Evolutionary conservation across 768 basidiomycete genomes (phyloP).

Genomic region (Lactifluus piperatus): DNA sequence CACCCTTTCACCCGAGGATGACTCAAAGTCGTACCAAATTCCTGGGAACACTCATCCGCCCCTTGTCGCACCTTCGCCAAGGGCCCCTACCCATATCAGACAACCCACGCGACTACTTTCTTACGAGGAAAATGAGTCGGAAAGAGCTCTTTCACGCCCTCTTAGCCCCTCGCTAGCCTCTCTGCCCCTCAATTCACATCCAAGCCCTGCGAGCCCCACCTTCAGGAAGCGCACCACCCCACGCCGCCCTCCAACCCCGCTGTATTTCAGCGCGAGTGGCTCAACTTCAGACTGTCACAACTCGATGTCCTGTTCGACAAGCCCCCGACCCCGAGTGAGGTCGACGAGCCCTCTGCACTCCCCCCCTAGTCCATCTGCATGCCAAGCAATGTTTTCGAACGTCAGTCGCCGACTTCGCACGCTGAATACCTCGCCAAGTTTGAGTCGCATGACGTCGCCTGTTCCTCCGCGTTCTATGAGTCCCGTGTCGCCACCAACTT

Average conservation of each 20-base stretch:
- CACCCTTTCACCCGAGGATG: not conserved
- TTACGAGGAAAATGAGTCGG: not conserved
- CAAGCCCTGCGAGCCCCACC: not conserved
- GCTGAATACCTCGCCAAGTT: not conserved
- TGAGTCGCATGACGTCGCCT: not conserved
- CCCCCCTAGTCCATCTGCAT: conserved; percentile 2
- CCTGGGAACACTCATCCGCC: not conserved
- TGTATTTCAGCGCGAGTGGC: not conserved
- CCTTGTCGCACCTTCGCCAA: not conserved
- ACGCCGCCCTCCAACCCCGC: not conserved
- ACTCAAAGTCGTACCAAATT: not conserved
- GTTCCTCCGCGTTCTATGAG: not conserved
- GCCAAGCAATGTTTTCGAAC: not conserved
- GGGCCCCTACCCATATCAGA: not conserved
- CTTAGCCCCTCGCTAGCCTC: not conserved
- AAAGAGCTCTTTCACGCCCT: not conserved
- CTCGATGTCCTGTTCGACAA: conserved; percentile 14
- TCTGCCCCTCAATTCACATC: not conserved
- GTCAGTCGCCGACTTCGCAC: conserved; percentile 5
- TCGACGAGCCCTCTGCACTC: not conserved
- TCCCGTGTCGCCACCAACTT: conserved; percentile 1
- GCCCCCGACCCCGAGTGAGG: not conserved
- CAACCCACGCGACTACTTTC: not conserved
- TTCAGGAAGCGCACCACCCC: conserved; percentile 2
- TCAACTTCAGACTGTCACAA: not conserved